These are phyloP conservation scores for Colletotrichum siamense DNA, from an alignment of 2,329 filamentous ascomycete genomes.

Conservation along the genomic window DNA sequence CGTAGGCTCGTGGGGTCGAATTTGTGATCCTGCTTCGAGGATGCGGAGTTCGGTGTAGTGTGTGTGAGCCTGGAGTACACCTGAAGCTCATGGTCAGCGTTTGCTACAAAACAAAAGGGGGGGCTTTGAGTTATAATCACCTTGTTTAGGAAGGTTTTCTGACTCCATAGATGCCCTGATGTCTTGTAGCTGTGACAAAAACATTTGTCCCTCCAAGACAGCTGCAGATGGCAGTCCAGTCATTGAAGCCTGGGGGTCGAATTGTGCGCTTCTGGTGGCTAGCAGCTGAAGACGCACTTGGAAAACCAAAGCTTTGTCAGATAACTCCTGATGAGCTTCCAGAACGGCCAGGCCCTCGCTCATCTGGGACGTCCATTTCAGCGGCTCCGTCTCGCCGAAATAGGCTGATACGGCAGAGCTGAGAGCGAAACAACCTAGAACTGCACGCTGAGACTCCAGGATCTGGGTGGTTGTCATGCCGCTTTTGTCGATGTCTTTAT, in stretches of 20 bases:
- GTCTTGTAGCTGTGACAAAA: neutral
- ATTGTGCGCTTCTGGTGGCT: neutral
- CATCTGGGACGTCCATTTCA: neutral
- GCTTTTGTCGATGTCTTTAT: rapidly evolving
- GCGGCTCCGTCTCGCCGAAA: neutral
- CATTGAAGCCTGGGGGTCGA: neutral
- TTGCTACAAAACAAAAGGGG: too few species aligned
- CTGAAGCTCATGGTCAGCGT: neutral
- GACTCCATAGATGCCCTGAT: neutral
- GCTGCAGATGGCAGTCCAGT: neutral
- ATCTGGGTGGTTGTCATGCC: rapidly evolving
- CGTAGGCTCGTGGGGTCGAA: neutral
- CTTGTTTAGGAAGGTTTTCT: neutral
- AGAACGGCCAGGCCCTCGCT: neutral
- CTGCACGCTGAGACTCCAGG: neutral
- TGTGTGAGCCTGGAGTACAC: neutral
- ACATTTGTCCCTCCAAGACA: neutral
- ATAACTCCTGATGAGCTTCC: neutral
- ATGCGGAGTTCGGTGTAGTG: neutral
- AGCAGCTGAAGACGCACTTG: neutral
- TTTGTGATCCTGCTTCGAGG: neutral
- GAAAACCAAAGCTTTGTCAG: neutral
- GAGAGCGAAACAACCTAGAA: neutral
- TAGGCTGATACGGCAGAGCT: neutral
- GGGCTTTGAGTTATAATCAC: rapidly evolving